phyloP scores from a whole-genome alignment of 495 filamentous ascomycete species.

The Penicillium macrosclerotiorum region DNA sequence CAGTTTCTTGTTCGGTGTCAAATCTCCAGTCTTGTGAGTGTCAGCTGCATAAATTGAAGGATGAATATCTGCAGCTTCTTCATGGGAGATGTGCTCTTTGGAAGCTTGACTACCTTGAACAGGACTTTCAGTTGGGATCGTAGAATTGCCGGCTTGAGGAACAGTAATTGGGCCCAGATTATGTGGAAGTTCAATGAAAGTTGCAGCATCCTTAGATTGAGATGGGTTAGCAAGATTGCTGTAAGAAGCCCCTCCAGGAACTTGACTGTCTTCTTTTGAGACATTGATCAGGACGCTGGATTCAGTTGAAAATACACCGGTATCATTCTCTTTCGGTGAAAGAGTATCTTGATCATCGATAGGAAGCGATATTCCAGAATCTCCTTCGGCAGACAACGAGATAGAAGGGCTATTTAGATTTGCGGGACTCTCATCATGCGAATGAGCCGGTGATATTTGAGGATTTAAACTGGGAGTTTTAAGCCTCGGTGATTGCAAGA shows the following conservation, averaged over 20 bases:
- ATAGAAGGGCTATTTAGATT: neutral
- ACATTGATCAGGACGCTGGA: too few relatives aligned
- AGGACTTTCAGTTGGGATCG: neutral
- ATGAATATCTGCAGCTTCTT: conserved; percentile 15
- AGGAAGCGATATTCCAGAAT: conserved; percentile 3
- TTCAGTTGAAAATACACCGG: too few relatives aligned
- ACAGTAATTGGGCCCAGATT: conserved; percentile 30
- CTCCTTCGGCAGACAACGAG: neutral
- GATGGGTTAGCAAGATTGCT: too few relatives aligned
- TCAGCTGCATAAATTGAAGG: conserved; percentile 20
- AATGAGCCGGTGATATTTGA: too few relatives aligned
- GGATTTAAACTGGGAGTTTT: too few relatives aligned
- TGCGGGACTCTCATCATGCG: too few relatives aligned
- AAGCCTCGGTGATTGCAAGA: too few relatives aligned
- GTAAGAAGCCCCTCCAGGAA: too few relatives aligned
- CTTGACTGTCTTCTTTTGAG: too few relatives aligned
- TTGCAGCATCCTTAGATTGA: neutral
- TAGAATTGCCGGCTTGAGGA: neutral
- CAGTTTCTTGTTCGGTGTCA: conserved; percentile 19
- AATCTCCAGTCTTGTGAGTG: neutral
- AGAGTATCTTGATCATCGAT: neutral
- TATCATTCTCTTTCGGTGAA: too few relatives aligned
- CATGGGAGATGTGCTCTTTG: conserved; percentile 9
- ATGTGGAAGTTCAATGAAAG: conserved; percentile 40
- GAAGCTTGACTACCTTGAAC: conserved; percentile 9